Evolutionary conservation across 2,329 filamentous ascomycete species (phyloP).

Genomic region (Periconia macrospinosa): DNA sequence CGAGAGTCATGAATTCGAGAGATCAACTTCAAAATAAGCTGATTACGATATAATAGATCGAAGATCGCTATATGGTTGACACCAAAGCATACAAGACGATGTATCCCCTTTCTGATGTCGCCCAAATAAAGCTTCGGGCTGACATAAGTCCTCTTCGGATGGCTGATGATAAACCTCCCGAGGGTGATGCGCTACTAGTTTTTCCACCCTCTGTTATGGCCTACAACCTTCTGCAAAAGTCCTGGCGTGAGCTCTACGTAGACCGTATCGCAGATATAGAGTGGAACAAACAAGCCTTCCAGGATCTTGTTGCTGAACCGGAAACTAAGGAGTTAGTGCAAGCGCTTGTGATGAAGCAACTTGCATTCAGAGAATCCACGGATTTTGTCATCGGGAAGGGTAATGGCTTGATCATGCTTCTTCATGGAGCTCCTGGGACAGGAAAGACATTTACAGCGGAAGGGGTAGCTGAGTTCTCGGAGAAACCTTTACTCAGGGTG

Average conservation of each 20-base stretch:
- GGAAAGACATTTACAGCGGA: conserved; percentile 36
- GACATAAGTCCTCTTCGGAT: background rate
- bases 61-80: conserved; percentile 4
- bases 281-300: conserved; percentile 50
- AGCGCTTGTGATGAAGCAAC: conserved; percentile 61
- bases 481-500: conserved; percentile 63
- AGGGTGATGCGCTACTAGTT: background rate
- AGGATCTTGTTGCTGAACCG: conserved; percentile 43
- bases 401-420: conserved; percentile 29
- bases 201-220: background rate
- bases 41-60: too few species aligned
- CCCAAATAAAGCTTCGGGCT: background rate
- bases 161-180: background rate
- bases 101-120: background rate
- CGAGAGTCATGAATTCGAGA: background rate
- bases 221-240: conserved; percentile 2
- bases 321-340: conserved; percentile 26
- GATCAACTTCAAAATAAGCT: background rate
- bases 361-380: conserved; percentile 67
- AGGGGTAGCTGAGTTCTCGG: conserved; percentile 31
- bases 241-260: background rate
- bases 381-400: conserved; percentile 47
- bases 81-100: background rate
- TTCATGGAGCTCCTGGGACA: conserved; percentile 53
- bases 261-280: conserved; percentile 46